Evolutionary conservation across 441 rosid genomes (phyloP), one percentile per base, ranked within the genome.

Genomic region (Gossypium davidsonii): DNA sequence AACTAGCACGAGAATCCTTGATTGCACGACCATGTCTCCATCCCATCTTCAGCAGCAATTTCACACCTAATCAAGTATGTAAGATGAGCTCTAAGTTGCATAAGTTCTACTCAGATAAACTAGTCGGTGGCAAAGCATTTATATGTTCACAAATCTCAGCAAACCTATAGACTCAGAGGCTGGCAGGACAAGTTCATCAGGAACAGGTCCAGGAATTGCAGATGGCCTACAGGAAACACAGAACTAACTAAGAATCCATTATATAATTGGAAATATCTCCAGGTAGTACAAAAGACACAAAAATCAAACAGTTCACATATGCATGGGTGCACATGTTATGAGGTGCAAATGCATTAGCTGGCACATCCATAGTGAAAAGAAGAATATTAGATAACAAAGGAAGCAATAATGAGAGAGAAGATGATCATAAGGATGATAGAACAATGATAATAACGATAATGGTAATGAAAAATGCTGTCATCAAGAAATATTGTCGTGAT

Each of bases 171-270:
- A 90, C 75, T 93, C 96, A 14, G 98, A 73, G 60, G 83, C 93
- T 63, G 99, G 99, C 82, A 91, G 78, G 76, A 95, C 75, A 76
- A 95, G 57, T 80, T 95, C 99, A 80, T 93, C 91, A 34, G 92
- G 99, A 77, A 85, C 85, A 71, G 96, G 97, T 73, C 99, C 99
- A 75, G 99, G 97, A 79, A 95, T 90, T 69, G 91, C 90, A 70
- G 97, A 93, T 75, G 96, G 99, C 83, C 99, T 95, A 34, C 42
- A 58, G 68, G 52, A 67, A 67, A 58, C 39, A 46, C 15, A 58
- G 20, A 28, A 28, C 10, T 65, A 56, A 74, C 37, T 58, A 56
- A 56, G 17, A 59, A 71, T 7, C 55, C 46, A 10, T 14, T 44
- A 58, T 59, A 71, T 39, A 3, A 1, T n/a, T 25, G 31, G 10